A percentile compares a stretch with the other conserved stretches of the same genome.
These are phyloP conservation scores for Akanthomyces lecanii DNA, from an alignment of 2,329 filamentous ascomycete species.

Conservation along the genomic window DNA sequence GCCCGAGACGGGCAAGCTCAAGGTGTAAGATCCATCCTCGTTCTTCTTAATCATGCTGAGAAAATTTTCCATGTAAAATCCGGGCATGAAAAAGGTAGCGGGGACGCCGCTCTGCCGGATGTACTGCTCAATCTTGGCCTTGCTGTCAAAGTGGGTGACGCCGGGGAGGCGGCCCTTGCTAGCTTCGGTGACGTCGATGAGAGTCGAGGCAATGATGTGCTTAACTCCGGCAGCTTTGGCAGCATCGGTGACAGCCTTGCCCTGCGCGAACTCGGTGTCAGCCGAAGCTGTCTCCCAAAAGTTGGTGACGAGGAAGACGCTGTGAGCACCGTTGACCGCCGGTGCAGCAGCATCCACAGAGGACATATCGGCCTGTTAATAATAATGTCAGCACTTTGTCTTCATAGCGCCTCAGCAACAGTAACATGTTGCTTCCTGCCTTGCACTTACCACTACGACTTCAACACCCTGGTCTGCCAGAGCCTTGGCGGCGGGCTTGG, in stretches of 20 bases:
- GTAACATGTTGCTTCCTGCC: background rate
- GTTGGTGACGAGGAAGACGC: conserved; percentile 40
- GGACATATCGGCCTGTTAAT: conserved; percentile 38
- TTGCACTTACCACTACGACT: conserved; percentile 33
- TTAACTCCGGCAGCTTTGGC: conserved; percentile 40
- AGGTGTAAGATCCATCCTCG: conserved; percentile 27
- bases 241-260: conserved; percentile 44
- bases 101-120: conserved; percentile 47
- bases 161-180: conserved; percentile 34
- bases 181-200: conserved; percentile 35
- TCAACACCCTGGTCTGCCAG: conserved; percentile 40
- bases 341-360: conserved; percentile 31
- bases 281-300: conserved; percentile 33
- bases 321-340: conserved; percentile 40
- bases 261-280: conserved; percentile 38
- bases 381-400: background rate
- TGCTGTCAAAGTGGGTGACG: conserved; percentile 52
- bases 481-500: conserved; percentile 36
- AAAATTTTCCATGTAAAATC: conserved; percentile 52
- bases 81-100: conserved; percentile 49
- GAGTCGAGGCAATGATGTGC: conserved; percentile 45
- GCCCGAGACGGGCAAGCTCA: conserved; percentile 27
- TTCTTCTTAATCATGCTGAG: conserved; percentile 26
- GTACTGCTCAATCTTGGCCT: conserved; percentile 53
- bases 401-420: background rate